Percentiles rank a stretch among this genome's conserved stretches.
Evolutionary conservation across 2,329 filamentous ascomycete genomes (phyloP).

Genomic region (Fusarium sp.): DNA sequence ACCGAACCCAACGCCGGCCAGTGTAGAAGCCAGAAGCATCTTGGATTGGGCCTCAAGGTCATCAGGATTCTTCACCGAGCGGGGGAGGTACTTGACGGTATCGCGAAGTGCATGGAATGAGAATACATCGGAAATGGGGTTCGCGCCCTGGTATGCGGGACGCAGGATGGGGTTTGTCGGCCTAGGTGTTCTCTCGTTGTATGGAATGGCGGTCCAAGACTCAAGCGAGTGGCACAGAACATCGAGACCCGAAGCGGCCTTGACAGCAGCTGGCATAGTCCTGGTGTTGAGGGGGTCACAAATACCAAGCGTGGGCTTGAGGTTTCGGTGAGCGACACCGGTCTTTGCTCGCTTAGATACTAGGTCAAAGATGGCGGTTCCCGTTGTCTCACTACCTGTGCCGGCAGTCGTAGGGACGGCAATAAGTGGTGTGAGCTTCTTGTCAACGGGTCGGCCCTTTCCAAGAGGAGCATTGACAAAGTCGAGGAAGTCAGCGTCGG

Average conservation of each 20-base stretch:
- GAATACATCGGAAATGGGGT: conserved; percentile 98
- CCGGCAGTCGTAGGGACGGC: conserved; percentile 86
- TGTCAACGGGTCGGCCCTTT: conserved; percentile 80
- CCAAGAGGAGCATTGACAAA: conserved; percentile 97
- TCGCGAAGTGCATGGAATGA: conserved; percentile 84
- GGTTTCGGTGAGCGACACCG: conserved; percentile 91
- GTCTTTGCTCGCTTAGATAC: conserved; percentile 92
- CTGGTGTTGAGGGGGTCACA: conserved; percentile 87
- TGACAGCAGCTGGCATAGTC: conserved; percentile 95
- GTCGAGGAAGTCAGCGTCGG: conserved; percentile 93
- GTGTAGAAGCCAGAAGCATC: conserved; percentile 93
- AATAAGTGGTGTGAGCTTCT: conserved; percentile 78
- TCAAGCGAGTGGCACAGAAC: conserved; percentile 96
- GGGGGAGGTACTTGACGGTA: conserved; percentile 92
- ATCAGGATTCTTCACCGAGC: conserved; percentile 86
- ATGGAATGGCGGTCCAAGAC: conserved; percentile 98
- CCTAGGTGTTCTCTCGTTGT: conserved; percentile 83
- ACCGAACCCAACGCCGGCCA: conserved; percentile 95
- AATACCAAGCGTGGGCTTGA: conserved; percentile 95
- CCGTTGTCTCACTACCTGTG: conserved; percentile 93
- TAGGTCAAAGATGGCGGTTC: conserved; percentile 97
- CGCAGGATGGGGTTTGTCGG: conserved; percentile 90
- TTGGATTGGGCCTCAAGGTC: conserved; percentile 92
- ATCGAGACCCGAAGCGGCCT: conserved; percentile 90
- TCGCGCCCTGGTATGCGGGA: conserved; percentile 95